Conservation (phyloP, 768 basidiomycete species). For the Leccinum pellstonianum region DNA sequence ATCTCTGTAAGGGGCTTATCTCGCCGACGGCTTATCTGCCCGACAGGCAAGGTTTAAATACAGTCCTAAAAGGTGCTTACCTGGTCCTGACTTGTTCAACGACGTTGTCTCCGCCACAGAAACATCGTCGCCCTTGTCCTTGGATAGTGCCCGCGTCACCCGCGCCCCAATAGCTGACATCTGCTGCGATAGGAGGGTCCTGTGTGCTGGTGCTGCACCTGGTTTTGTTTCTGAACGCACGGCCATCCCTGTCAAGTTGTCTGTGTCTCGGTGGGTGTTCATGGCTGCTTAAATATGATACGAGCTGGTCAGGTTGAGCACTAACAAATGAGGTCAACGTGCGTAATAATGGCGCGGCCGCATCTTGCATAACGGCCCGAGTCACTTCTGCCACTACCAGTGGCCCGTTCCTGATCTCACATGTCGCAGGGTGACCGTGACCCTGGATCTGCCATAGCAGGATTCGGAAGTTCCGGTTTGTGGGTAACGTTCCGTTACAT, state of each 20-base stretch:
- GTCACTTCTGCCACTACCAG: background rate
- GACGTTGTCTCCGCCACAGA: conserved; percentile 11
- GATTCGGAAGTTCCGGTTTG: background rate
- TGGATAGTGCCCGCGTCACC: conserved; percentile 14
- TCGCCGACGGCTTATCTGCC: conserved; percentile 17
- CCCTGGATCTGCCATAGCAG: background rate
- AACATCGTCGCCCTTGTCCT: conserved; percentile 1
- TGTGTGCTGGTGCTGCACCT: conserved; percentile 7
- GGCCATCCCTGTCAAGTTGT: conserved; percentile 8
- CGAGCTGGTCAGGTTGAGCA: background rate
- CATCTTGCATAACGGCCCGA: background rate
- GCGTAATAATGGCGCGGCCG: conserved; percentile 11
- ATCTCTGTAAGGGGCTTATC: conserved; percentile 22
- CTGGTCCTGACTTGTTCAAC: conserved; percentile 12
- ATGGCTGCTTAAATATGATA: conserved; percentile 12
- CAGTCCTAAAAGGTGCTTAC: conserved; percentile 5
- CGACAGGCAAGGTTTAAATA: conserved; percentile 4
- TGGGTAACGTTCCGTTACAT: background rate
- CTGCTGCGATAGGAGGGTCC: conserved; percentile 15
- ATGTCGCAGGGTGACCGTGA: background rate
- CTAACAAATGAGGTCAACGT: conserved; percentile 14
- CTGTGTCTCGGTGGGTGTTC: background rate
- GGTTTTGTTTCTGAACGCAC: conserved; percentile 3
- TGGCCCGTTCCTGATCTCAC: conserved; percentile 9
- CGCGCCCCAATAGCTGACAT: conserved; percentile 21